These are phyloP conservation scores for Ascochyta koolunga DNA, from an alignment of 2,329 filamentous ascomycete species.

Conservation along the genomic window DNA sequence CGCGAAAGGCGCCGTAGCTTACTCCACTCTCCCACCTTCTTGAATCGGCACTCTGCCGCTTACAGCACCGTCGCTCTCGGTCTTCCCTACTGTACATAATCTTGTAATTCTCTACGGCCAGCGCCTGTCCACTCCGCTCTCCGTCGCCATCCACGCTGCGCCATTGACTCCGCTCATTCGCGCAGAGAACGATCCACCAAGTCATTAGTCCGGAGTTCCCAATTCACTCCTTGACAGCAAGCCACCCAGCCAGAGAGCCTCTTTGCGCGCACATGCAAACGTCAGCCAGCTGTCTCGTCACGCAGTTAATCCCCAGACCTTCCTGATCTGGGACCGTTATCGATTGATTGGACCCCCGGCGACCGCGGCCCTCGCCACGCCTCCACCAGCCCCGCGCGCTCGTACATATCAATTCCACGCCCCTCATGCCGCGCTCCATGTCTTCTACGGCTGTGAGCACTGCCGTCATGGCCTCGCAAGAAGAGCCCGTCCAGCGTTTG, in stretches of 20 bases:
- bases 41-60: constrained; percentile 6
- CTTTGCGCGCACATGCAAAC: constrained; percentile 28
- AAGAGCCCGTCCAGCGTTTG: constrained; percentile 50
- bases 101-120: not conserved
- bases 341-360: constrained; percentile 15
- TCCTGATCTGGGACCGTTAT: constrained; percentile 16
- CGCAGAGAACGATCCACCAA: constrained; percentile 11
- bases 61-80: constrained; percentile 1
- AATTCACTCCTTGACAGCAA: constrained; percentile 14
- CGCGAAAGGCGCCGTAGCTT: constrained; percentile 10
- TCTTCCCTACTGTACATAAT: constrained; percentile 7
- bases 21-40: constrained; percentile 11
- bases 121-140: constrained; percentile 13
- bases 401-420: constrained; percentile 30
- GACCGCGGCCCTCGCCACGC: constrained; percentile 24
- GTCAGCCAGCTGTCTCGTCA: constrained; percentile 24
- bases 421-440: constrained; percentile 27
- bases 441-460: constrained; percentile 32
- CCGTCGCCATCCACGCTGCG: constrained; percentile 14
- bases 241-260: constrained; percentile 25
- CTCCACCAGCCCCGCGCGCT: constrained; percentile 26
- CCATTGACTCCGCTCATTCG: constrained; percentile 12
- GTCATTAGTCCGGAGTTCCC: constrained; percentile 1
- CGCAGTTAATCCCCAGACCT: constrained; percentile 16
- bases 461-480: constrained; percentile 47